A percentile compares a stretch with the other conserved stretches of the same genome.
phyloP scores from a whole-genome alignment of 2,329 filamentous ascomycete species.

The Cladophialophora bantiana region DNA sequence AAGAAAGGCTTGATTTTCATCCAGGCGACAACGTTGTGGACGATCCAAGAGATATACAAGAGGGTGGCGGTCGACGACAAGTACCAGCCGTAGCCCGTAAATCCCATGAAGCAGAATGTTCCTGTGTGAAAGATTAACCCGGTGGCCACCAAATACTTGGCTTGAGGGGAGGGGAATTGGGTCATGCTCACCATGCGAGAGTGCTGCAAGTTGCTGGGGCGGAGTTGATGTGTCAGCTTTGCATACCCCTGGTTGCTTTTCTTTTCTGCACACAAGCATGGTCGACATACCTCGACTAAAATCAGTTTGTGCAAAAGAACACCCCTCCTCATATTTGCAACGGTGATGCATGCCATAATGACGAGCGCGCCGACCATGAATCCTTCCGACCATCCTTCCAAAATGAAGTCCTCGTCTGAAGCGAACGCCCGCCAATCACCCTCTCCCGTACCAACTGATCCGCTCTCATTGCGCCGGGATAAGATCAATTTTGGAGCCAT shows the following conservation, averaged over 20 bases:
- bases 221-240: slow-evolving; percentile 24
- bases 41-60: slow-evolving; percentile 67
- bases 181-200: slow-evolving; percentile 32
- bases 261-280: background rate
- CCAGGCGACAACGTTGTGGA: slow-evolving; percentile 73
- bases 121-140: slow-evolving; percentile 20
- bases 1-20: slow-evolving; percentile 70
- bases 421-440: slow-evolving; percentile 38
- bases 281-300: slow-evolving; percentile 48
- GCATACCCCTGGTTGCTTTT: background rate
- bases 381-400: slow-evolving; percentile 52
- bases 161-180: background rate
- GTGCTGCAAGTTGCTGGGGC: slow-evolving; percentile 33
- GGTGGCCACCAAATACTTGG: background rate
- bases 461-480: slow-evolving; percentile 24
- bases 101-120: slow-evolving; percentile 58
- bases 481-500: slow-evolving; percentile 27
- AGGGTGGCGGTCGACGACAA: slow-evolving; percentile 66
- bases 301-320: slow-evolving; percentile 54
- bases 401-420: slow-evolving; percentile 40
- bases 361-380: slow-evolving; percentile 53
- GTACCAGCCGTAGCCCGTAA: slow-evolving; percentile 68
- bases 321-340: slow-evolving; percentile 52
- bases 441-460: slow-evolving; percentile 16
- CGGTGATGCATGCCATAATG: slow-evolving; percentile 53